Conservation (phyloP, 768 basidiomycete species). For the Mrakia gelida region DNA sequence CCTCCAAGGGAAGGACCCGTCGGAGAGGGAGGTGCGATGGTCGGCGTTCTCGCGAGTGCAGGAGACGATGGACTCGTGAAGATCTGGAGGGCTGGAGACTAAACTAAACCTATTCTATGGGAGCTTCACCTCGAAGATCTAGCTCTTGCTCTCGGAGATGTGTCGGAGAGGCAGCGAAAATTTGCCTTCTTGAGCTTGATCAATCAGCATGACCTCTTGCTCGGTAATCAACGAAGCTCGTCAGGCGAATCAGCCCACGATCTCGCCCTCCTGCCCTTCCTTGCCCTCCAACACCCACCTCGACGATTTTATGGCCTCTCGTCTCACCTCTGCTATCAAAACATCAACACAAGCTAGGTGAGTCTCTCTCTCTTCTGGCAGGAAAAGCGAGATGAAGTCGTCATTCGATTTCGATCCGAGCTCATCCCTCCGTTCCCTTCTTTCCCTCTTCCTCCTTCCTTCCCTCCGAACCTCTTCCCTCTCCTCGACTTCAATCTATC, state of each 20-base stretch:
- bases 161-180: too few species aligned
- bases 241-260: background rate
- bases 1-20: constrained; percentile 40
- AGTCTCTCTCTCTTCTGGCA: background rate
- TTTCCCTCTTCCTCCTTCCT: background rate
- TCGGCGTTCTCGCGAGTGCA: constrained; percentile 19
- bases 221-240: background rate
- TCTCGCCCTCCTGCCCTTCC: background rate
- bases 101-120: background rate
- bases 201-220: background rate
- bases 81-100: constrained; percentile 58
- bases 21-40: background rate
- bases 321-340: background rate
- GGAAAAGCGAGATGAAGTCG: background rate
- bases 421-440: background rate
- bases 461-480: background rate
- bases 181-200: background rate
- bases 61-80: constrained; percentile 67
- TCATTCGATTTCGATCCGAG: background rate
- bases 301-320: background rate
- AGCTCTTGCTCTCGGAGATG: too few species aligned
- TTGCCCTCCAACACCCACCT: background rate
- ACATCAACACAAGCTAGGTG: background rate
- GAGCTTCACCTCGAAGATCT: background rate
- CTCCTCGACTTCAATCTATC: background rate